These are phyloP conservation scores for Paecilomyces sp. DNA, from an alignment of 2,329 filamentous ascomycete species.

Conservation along the genomic window DNA sequence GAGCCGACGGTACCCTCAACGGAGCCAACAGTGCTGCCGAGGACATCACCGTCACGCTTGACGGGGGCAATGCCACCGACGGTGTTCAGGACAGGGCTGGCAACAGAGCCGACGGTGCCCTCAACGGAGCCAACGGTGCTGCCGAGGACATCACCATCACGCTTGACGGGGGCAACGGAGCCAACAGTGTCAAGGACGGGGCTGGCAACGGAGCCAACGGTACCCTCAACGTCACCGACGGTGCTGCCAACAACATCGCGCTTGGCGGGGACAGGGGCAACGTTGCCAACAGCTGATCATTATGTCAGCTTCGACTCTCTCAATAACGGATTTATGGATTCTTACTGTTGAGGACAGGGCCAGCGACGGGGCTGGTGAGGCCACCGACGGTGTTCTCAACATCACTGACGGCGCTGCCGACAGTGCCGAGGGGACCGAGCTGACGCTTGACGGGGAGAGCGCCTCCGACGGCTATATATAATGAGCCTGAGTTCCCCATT, in stretches of 20 bases:
- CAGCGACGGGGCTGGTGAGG: background rate
- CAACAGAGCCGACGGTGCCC: background rate
- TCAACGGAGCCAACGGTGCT: background rate
- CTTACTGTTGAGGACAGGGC: background rate
- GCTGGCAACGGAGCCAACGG: slow-evolving; percentile 1
- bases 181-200: background rate
- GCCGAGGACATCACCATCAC: background rate
- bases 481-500: no score
- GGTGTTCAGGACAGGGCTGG: slow-evolving; percentile 2
- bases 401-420: slow-evolving; percentile 1
- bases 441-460: slow-evolving; percentile 9
- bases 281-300: background rate
- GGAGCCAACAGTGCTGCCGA: background rate
- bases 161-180: background rate
- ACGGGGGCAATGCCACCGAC: background rate
- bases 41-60: background rate
- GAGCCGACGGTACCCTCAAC: background rate
- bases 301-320: background rate
- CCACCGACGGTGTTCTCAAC: background rate
- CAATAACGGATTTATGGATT: background rate
- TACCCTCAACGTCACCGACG: slow-evolving; percentile 1
- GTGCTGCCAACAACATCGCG: slow-evolving; percentile 8
- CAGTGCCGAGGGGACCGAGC: slow-evolving; percentile 4
- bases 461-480: background rate
- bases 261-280: slow-evolving; percentile 1